Evolutionary conservation across 139 green algal species (phyloP), one percentile per base, ranked within the genome.

Genomic region (Picochlorum sp.): DNA sequence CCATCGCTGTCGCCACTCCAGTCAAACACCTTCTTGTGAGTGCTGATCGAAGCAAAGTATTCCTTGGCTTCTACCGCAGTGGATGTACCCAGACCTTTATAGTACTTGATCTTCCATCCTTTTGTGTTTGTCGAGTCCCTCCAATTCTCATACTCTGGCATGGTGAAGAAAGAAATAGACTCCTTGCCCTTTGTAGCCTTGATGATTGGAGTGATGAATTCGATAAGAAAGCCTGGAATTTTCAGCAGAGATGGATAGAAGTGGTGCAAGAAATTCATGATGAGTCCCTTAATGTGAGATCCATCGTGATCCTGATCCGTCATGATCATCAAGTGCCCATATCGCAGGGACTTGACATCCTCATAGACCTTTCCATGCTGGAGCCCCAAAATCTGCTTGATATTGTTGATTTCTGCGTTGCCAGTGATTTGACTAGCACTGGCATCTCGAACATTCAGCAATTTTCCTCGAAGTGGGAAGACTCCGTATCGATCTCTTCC

Each of bases 291-390:
- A 84, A 99, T 99, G 84, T 99, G 94, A 3, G 81, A 94, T 50
- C 94, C 94, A 71, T 99, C 94, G 60, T 98, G 90, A 68, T 99
- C 94, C 85, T 98, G 92, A 72, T 99, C 94, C 1, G 94, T 99
- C 94, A 99, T 99, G 73, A 99, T 99, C 94, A 99, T 98, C 6
- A 99, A 80, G 75, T 97, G 86, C 3, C 94, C 94, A 67, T 99
- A 99, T 4, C 94, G 85, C 77, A 99, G 86, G 15, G 81, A 81
- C 76, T 94, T 95, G 16, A 71, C 76, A 75, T 91, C 83, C 11
- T 88, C 81, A 69, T 99, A 99, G 50, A 80, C 65, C 83, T 92
- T 73, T 52, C 65, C 70, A 59, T 72, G 64, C 45, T 76, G 69
- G 68, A 99, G 72, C 6, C 94, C 94, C 70, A 99, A 77, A 85